A percentile compares a stretch with the other conserved stretches of the same genome.
These are phyloP conservation scores for Pseudoneurospora amorphoporcata DNA, from an alignment of 495 filamentous ascomycete species.

Conservation along the genomic window DNA sequence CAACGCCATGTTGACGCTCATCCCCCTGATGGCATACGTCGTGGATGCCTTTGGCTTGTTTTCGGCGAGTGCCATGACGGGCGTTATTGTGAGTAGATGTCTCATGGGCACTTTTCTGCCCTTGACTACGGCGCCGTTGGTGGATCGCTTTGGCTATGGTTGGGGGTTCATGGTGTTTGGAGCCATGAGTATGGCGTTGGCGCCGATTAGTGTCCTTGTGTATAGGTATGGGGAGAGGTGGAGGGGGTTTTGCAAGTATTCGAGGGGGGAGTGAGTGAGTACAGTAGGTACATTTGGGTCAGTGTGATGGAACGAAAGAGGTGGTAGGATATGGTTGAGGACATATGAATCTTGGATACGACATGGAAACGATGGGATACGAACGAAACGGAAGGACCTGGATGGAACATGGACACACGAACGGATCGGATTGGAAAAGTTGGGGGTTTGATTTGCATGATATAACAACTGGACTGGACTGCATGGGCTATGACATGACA, in stretches of 20 bases:
- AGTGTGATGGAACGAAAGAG: not conserved
- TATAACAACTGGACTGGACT: not conserved
- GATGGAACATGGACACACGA: not conserved
- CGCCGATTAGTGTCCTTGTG: constrained; percentile 41
- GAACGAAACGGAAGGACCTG: not conserved
- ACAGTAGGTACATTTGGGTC: not conserved
- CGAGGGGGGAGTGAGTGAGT: constrained; percentile 8
- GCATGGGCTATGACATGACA: not conserved
- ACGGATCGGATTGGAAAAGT: not conserved
- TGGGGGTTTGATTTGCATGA: not conserved
- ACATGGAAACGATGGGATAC: not conserved
- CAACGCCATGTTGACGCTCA: constrained; percentile 29
- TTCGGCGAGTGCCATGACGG: constrained; percentile 46
- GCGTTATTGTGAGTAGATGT: constrained; percentile 43
- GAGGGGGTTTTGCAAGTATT: constrained; percentile 42
- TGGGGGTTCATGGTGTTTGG: constrained; percentile 38
- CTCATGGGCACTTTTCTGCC: constrained; percentile 45
- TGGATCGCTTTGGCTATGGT: constrained; percentile 37
- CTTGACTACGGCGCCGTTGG: constrained; percentile 34
- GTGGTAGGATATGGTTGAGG: not conserved
- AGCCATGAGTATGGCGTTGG: constrained; percentile 25
- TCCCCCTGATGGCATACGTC: constrained; percentile 44
- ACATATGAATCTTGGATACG: not conserved
- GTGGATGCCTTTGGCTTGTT: constrained; percentile 49
- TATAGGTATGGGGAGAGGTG: constrained; percentile 39